phyloP scores from a whole-genome alignment of 1,284 basidiomycete species.

The Rhodofomes roseus region DNA sequence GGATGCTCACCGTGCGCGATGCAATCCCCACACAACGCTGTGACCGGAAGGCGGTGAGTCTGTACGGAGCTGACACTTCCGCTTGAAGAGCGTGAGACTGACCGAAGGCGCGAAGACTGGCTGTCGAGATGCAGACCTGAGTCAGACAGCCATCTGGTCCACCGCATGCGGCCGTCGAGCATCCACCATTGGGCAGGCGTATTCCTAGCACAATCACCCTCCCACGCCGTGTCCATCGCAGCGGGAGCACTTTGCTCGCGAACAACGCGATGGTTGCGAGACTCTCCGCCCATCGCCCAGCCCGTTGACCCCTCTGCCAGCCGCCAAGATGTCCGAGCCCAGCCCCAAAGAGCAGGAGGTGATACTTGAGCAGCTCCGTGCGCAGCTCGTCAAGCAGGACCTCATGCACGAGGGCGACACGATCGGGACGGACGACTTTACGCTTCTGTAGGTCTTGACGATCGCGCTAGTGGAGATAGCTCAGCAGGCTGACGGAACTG shows the following conservation, averaged over 20 bases:
- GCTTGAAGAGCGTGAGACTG: not conserved
- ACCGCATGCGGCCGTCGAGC: not conserved
- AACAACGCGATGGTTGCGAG: not conserved
- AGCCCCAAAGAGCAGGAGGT: slow-evolving; percentile 11
- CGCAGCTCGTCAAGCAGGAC: slow-evolving; percentile 45
- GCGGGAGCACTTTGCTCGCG: not conserved
- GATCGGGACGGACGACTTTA: slow-evolving; percentile 62
- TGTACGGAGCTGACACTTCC: no score
- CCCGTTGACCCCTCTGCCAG: not conserved
- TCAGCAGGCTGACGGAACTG: not conserved
- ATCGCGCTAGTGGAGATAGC: not conserved
- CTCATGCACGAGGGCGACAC: slow-evolving; percentile 56
- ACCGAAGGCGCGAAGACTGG: not conserved
- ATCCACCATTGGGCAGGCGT: not conserved
- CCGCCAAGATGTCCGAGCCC: slow-evolving; percentile 10
- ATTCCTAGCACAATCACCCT: not conserved
- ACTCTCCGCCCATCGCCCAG: not conserved
- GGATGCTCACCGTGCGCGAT: no score
- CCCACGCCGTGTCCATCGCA: not conserved
- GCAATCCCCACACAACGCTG: no score
- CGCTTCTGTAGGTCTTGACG: slow-evolving; percentile 38
- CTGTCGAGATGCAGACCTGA: not conserved
- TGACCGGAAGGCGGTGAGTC: no score
- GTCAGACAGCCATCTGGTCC: no score
- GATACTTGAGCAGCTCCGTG: slow-evolving; percentile 37